Percentiles rank a stretch among this genome's conserved stretches.
phyloP scores from a whole-genome alignment of 441 rosid species.

The Metrosideros polymorpha region DNA sequence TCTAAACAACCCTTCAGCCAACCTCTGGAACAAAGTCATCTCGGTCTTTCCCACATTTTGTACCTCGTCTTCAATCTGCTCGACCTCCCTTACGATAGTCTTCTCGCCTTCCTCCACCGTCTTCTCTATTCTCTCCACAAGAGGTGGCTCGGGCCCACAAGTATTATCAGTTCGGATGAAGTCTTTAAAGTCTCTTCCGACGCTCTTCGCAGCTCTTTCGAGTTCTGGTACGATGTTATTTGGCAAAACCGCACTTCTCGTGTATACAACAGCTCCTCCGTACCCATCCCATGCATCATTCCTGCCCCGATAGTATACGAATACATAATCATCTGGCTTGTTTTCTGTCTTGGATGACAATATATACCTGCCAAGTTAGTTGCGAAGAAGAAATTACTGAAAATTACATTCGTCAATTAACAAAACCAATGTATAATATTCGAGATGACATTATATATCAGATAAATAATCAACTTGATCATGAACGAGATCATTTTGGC shows the following conservation, averaged over 20 bases:
- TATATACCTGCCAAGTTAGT: slow-evolving; percentile 52
- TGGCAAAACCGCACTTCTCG: slow-evolving; percentile 68
- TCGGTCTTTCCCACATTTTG: slow-evolving; percentile 54
- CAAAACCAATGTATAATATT: background rate
- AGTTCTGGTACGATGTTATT: slow-evolving; percentile 73
- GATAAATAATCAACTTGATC: background rate
- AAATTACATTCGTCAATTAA: background rate
- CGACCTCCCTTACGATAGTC: slow-evolving; percentile 8
- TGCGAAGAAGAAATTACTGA: background rate
- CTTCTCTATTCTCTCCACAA: slow-evolving; percentile 53
- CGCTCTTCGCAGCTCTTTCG: slow-evolving; percentile 63
- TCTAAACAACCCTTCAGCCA: slow-evolving; percentile 64
- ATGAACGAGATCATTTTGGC: background rate
- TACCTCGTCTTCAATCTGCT: slow-evolving; percentile 5
- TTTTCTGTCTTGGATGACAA: slow-evolving; percentile 73
- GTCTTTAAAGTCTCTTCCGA: slow-evolving; percentile 72
- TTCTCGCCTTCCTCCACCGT: slow-evolving; percentile 11
- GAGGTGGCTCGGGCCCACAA: slow-evolving; percentile 90
- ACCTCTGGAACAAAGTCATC: slow-evolving; percentile 58
- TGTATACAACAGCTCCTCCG: slow-evolving; percentile 87
- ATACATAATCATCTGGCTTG: slow-evolving; percentile 60
- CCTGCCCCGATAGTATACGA: slow-evolving; percentile 78
- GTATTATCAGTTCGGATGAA: slow-evolving; percentile 65
- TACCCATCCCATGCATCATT: slow-evolving; percentile 99
- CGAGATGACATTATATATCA: background rate